A percentile compares a stretch with the other conserved stretches of the same genome.
Conservation (phyloP, 495 filamentous ascomycete genomes). For the Daldinia vernicosa region DNA sequence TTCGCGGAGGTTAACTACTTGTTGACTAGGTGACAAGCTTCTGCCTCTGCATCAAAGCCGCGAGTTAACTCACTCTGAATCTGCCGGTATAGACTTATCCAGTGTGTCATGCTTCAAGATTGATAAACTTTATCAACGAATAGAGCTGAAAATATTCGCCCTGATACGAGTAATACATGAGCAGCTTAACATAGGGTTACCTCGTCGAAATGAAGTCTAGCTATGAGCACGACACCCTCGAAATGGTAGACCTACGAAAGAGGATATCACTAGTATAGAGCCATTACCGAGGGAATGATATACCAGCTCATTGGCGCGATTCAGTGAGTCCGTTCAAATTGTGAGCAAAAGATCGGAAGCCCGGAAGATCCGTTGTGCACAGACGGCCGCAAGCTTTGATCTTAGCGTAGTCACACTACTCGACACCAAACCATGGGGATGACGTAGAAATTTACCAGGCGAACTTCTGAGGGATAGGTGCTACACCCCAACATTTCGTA, state of each 20-base stretch:
- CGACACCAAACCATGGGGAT: conserved; percentile 1
- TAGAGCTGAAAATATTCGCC: not conserved
- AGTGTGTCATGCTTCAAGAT: not conserved
- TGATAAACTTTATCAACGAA: not conserved
- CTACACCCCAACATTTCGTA: conserved; percentile 9
- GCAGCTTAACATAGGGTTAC: not conserved
- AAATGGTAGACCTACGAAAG: not conserved
- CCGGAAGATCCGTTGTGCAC: conserved; percentile 35
- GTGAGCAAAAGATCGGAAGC: conserved; percentile 21
- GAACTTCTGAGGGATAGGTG: not conserved
- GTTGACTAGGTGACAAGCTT: not conserved
- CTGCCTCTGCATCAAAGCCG: conserved; percentile 1
- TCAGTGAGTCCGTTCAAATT: conserved; percentile 9
- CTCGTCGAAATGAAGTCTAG: conserved; percentile 5
- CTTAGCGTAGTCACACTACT: conserved; percentile 17
- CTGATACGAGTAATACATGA: conserved; percentile 22
- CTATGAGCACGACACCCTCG: not conserved
- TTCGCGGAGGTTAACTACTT: not conserved
- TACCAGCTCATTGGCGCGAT: conserved; percentile 10
- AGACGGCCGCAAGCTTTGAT: conserved; percentile 24
- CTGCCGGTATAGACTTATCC: not conserved
- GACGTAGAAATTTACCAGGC: not conserved
- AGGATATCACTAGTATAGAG: not conserved
- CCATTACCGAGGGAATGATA: not conserved
- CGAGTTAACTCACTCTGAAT: not conserved